Conservation (phyloP, 2,329 filamentous ascomycete species). For the Ophiostoma novo-ulmi region DNA sequence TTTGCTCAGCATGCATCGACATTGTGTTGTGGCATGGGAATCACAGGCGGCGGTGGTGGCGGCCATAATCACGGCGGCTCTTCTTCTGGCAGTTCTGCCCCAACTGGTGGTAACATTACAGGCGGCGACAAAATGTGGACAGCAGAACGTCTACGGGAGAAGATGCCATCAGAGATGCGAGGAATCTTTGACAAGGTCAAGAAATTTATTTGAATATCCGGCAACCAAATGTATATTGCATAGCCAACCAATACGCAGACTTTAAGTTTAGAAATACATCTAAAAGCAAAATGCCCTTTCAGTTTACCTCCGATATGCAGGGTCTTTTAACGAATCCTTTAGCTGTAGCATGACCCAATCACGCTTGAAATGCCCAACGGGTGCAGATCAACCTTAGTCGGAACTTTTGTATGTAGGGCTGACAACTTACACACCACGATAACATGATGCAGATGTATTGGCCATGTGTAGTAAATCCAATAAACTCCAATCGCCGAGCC, state of each 20-base stretch:
- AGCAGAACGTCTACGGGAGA: background rate
- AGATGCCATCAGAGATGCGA: constrained; percentile 11
- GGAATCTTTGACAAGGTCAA: constrained; percentile 14
- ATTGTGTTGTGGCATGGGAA: constrained; percentile 10
- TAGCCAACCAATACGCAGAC: too few species aligned
- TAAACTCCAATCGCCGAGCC: background rate
- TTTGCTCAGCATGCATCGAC: constrained; percentile 1
- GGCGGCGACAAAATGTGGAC: constrained; percentile 12
- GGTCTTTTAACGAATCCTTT: background rate
- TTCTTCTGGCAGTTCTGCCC: background rate
- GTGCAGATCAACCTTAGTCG: background rate
- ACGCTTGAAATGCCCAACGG: background rate
- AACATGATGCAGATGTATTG: background rate
- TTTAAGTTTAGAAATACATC: background rate
- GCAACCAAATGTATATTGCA: background rate
- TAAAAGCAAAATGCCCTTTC: background rate
- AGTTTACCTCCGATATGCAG: background rate
- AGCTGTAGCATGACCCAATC: background rate
- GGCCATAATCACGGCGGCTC: background rate
- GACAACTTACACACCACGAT: background rate
- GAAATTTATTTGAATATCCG: background rate
- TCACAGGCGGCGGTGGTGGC: background rate
- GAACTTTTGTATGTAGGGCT: background rate
- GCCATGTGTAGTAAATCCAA: background rate
- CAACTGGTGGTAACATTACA: background rate